A percentile compares a stretch with the other conserved stretches of the same genome.
phyloP scores from a whole-genome alignment of 768 basidiomycete genomes.

The Macrolepiota albuminosa region DNA sequence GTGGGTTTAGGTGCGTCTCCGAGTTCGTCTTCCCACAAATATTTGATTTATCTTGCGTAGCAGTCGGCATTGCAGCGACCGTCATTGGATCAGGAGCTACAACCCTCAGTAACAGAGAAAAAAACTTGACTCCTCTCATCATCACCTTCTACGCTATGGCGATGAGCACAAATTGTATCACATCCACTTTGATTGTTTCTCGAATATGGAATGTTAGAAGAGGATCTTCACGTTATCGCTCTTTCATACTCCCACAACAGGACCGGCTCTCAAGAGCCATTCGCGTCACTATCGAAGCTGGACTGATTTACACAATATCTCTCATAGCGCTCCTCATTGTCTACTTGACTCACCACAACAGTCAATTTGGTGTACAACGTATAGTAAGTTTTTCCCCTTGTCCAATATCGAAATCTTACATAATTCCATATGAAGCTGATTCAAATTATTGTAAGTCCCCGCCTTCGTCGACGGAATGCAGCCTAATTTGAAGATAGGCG shows the following conservation, averaged over 20 bases:
- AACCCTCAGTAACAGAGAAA: not conserved
- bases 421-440: slow-evolving; percentile 1
- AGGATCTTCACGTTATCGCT: slow-evolving; percentile 8
- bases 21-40: not conserved
- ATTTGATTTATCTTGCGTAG: not conserved
- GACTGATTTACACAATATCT: slow-evolving; percentile 12
- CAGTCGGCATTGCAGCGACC: slow-evolving; percentile 7
- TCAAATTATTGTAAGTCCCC: slow-evolving; percentile 9
- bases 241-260: not conserved
- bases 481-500: not conserved
- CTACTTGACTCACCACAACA: slow-evolving; percentile 5
- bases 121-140: slow-evolving; percentile 3
- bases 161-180: slow-evolving; percentile 9
- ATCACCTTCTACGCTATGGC: slow-evolving; percentile 10
- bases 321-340: slow-evolving; percentile 10
- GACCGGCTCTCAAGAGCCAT: slow-evolving; percentile 14
- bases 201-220: slow-evolving; percentile 13
- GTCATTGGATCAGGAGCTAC: not conserved
- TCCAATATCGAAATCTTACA: not conserved
- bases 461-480: not conserved
- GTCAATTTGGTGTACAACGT: slow-evolving; percentile 12
- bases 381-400: slow-evolving; percentile 5
- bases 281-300: slow-evolving; percentile 13
- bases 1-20: slow-evolving; percentile 3
- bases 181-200: slow-evolving; percentile 13